phyloP scores from a whole-genome alignment of 768 basidiomycete species.

The Phallus indusiatus region DNA sequence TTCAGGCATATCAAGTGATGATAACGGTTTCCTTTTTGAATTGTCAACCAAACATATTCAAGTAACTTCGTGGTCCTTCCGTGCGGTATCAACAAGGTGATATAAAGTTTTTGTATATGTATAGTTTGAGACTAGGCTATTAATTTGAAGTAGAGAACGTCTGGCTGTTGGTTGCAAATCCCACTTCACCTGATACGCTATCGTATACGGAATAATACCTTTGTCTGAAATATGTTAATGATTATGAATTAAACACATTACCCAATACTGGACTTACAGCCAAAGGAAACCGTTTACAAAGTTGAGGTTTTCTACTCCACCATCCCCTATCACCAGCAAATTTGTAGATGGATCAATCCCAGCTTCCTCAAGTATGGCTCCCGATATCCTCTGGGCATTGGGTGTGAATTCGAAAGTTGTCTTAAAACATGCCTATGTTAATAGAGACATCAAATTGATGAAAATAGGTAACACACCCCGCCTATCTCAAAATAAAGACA shows the following conservation, averaged over 20 bases:
- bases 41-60: too few species aligned
- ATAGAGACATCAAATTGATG: background rate
- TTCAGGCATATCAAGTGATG: too few species aligned
- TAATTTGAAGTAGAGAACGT: conserved; percentile 27
- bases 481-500: conserved; percentile 25
- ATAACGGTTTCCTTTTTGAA: too few species aligned
- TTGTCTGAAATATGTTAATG: conserved; percentile 14
- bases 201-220: conserved; percentile 37
- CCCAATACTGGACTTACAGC: conserved; percentile 12
- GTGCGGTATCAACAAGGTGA: background rate
- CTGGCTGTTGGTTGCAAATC: conserved; percentile 32
- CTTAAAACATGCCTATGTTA: background rate
- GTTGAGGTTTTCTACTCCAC: conserved; percentile 9
- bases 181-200: conserved; percentile 27
- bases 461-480: conserved; percentile 15
- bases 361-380: conserved; percentile 1
- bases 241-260: background rate
- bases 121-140: background rate
- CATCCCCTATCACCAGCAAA: conserved; percentile 9
- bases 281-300: conserved; percentile 18
- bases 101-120: background rate
- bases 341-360: conserved; percentile 4
- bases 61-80: too few species aligned
- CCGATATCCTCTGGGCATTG: conserved; percentile 10
- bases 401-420: conserved; percentile 6